phyloP scores from a whole-genome alignment of 495 filamentous ascomycete species.

The Astrothelium macrocarpum region DNA sequence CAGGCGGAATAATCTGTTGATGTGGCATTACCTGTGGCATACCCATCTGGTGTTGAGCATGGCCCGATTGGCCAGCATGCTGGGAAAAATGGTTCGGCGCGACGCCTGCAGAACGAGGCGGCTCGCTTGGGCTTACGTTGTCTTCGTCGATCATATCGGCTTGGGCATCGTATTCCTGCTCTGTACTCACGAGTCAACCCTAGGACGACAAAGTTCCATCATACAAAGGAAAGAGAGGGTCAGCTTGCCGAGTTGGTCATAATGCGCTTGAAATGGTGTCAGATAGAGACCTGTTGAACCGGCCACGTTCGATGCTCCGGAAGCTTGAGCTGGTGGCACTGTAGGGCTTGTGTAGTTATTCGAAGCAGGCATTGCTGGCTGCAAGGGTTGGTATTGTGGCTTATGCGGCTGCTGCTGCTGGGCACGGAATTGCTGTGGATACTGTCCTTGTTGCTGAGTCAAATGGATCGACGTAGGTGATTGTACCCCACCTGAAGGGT shows the following conservation, averaged over 20 bases:
- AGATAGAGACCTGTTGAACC: conserved; percentile 42
- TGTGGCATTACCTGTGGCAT: conserved; percentile 4
- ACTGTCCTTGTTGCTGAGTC: conserved; percentile 39
- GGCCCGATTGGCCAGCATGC: background rate
- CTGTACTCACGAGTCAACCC: conserved; percentile 71
- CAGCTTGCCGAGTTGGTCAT: conserved; percentile 94
- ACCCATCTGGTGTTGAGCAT: background rate
- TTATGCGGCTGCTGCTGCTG: conserved; percentile 27
- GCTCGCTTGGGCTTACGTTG: conserved; percentile 35
- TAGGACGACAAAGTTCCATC: conserved; percentile 73
- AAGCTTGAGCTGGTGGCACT: conserved; percentile 14
- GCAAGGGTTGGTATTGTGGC: conserved; percentile 25
- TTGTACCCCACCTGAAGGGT: conserved; percentile 57
- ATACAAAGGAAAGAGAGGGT: conserved; percentile 47
- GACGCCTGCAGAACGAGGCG: background rate
- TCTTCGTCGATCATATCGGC: conserved; percentile 86
- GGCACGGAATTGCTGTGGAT: conserved; percentile 23
- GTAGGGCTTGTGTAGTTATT: conserved; percentile 21
- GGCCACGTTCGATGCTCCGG: background rate
- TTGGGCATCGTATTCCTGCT: conserved; percentile 98
- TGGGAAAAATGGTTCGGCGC: background rate
- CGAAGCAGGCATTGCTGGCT: conserved; percentile 5
- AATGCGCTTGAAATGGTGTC: conserved; percentile 83
- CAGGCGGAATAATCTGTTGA: conserved; percentile 19
- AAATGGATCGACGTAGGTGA: conserved; percentile 58